Conservation (phyloP, 106 monocot species). For the Agapanthus africanus region DNA sequence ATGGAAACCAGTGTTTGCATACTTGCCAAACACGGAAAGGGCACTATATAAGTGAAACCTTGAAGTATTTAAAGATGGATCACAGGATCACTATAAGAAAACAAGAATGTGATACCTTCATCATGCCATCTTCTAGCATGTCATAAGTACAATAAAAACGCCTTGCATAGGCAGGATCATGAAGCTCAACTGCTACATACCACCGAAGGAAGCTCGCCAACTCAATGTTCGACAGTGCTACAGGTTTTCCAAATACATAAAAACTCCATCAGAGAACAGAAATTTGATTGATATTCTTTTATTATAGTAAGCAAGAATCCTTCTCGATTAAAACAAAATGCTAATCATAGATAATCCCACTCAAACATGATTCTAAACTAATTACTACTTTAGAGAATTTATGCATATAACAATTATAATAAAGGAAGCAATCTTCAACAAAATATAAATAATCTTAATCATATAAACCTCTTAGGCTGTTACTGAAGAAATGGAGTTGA, state of each 20-base stretch:
- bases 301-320: background rate
- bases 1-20: background rate
- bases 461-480: background rate
- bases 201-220: slow-evolving; percentile 95
- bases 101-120: slow-evolving; percentile 41
- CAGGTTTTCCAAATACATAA: slow-evolving; percentile 10
- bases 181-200: slow-evolving; percentile 91
- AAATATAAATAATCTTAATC: background rate
- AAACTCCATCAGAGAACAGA: background rate
- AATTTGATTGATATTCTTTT: background rate
- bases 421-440: background rate
- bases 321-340: background rate
- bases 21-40: no score
- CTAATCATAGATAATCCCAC: background rate
- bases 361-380: background rate
- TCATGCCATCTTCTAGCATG: slow-evolving; percentile 78
- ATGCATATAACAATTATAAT: background rate
- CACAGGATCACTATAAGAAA: no score
- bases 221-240: slow-evolving; percentile 93
- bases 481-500: no score
- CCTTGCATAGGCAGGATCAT: slow-evolving; percentile 81
- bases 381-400: background rate
- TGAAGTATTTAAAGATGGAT: no score
- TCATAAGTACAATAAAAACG: slow-evolving; percentile 84
- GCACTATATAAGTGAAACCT: no score